A percentile compares a stretch with the other conserved stretches of the same genome.
Conservation (phyloP, 2,329 filamentous ascomycete species). For the Ascochyta pisi region DNA sequence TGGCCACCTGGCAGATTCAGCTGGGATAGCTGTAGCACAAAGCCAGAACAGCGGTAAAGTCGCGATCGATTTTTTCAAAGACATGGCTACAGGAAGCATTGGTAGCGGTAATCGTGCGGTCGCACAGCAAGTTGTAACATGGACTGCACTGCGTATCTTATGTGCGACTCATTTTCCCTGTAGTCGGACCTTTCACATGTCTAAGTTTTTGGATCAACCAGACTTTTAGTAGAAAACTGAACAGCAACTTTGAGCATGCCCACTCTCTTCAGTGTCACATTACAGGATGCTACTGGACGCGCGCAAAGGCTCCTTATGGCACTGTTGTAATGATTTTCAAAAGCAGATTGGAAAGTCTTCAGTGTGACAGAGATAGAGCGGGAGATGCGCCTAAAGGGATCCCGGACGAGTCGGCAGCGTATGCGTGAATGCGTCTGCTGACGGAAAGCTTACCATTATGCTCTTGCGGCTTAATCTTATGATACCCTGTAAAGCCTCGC, state of each 20-base stretch:
- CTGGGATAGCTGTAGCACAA: conserved; percentile 23
- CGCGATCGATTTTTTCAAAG: conserved; percentile 20
- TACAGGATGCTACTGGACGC: neutral
- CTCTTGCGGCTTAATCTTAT: neutral
- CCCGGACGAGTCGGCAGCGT: neutral
- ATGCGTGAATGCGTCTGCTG: conserved; percentile 10
- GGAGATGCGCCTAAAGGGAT: conserved; percentile 1
- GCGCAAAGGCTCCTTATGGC: neutral
- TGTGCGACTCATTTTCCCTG: neutral
- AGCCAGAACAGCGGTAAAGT: conserved; percentile 31
- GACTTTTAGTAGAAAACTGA: neutral
- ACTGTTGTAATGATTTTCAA: neutral
- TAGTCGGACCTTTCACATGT: neutral
- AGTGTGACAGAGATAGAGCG: neutral
- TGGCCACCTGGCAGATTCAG: conserved; percentile 31
- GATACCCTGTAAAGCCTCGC: conserved; percentile 7
- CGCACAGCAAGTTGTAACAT: conserved; percentile 5
- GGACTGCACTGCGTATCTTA: neutral
- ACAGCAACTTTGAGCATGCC: neutral
- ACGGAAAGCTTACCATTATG: conserved; percentile 3
- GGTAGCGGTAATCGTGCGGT: neutral
- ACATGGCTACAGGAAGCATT: conserved; percentile 20
- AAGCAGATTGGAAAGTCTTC: neutral
- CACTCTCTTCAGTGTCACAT: neutral
- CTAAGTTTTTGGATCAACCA: neutral